Percentiles rank a stretch among this genome's conserved stretches.
Conservation (phyloP, 148 eudicot species). For the Rhododendron williamsianum region DNA sequence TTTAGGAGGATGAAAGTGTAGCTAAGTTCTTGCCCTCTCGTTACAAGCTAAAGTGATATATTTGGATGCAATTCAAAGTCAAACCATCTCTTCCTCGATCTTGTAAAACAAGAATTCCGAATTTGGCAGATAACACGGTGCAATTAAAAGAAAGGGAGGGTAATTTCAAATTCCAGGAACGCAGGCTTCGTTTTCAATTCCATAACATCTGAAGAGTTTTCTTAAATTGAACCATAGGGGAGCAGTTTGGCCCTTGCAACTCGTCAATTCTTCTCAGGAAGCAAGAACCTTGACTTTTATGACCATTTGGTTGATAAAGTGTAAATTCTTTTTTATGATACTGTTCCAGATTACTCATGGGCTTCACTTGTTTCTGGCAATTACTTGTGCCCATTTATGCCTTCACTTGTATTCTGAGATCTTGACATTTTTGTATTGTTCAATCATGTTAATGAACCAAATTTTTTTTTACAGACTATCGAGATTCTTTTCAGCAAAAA, state of each 20-base stretch:
- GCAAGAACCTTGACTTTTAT: background rate
- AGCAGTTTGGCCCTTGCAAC: background rate
- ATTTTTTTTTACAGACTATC: slow-evolving; percentile 61
- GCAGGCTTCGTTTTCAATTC: background rate
- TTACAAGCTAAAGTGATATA: background rate
- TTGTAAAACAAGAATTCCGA: background rate
- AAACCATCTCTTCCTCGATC: background rate
- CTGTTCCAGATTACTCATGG: background rate
- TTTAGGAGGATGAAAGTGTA: background rate
- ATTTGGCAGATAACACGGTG: background rate
- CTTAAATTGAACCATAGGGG: background rate
- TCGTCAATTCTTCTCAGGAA: background rate
- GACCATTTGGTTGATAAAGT: background rate
- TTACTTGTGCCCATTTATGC: background rate
- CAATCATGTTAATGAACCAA: slow-evolving; percentile 8
- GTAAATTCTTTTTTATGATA: background rate
- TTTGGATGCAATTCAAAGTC: background rate
- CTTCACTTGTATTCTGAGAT: background rate
- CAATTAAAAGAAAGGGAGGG: background rate
- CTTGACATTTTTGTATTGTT: background rate
- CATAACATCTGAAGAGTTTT: background rate
- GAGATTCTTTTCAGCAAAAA: slow-evolving; percentile 85
- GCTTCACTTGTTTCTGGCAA: background rate
- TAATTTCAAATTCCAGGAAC: background rate
- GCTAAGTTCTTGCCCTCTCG: background rate